Evolutionary conservation across 768 basidiomycete species (phyloP).

Genomic region (Dioszegia crocea): DNA sequence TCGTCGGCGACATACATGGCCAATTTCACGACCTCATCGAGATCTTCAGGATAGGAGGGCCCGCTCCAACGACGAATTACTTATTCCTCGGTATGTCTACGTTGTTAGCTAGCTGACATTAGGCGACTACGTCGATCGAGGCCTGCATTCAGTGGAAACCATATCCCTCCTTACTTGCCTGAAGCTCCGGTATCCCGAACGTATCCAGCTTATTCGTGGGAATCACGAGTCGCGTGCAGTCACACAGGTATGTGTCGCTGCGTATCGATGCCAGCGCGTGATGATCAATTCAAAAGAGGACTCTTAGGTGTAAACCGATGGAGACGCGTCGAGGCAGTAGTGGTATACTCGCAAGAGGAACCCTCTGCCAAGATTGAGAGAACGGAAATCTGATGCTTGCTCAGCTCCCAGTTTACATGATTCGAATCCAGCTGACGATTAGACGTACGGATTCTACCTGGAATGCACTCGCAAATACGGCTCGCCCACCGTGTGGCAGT

Average conservation of each 20-base stretch:
- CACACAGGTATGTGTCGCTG: constrained; percentile 64
- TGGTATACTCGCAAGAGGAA: constrained; percentile 40
- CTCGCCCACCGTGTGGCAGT: constrained; percentile 92
- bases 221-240: constrained; percentile 98
- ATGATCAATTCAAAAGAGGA: constrained; percentile 46
- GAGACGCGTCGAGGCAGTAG: constrained; percentile 17
- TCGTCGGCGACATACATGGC: constrained; percentile 98
- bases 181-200: constrained; percentile 92
- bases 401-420: constrained; percentile 2
- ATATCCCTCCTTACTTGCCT: constrained; percentile 95
- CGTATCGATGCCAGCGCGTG: constrained; percentile 12
- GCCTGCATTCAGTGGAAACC: constrained; percentile 95
- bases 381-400: constrained; percentile 45
- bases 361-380: constrained; percentile 31
- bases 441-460: constrained; percentile 99
- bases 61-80: constrained; percentile 94
- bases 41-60: constrained; percentile 97
- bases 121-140: constrained; percentile 99
- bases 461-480: constrained; percentile 98
- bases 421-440: constrained; percentile 17
- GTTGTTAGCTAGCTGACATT: constrained; percentile 3
- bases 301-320: constrained; percentile 32
- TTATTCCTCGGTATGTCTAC: constrained; percentile 79
- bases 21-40: constrained; percentile 99
- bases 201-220: constrained; percentile 92